phyloP scores from a whole-genome alignment of 352 stramenopile genomes.

The Phytopythium oedochilum region DNA sequence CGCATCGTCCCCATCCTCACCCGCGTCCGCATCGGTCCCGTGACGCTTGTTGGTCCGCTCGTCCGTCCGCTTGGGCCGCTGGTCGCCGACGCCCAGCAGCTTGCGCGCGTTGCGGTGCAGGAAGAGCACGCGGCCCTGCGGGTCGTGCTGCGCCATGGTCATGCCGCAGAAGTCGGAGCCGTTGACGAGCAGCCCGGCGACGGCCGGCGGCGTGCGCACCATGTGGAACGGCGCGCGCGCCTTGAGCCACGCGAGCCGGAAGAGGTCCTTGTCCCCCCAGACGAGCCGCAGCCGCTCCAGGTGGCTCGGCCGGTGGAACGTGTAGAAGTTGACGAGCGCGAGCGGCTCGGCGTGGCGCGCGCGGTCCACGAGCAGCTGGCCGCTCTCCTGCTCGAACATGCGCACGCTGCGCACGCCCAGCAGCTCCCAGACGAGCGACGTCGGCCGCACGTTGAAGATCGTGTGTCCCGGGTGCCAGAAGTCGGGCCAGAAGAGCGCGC shows the following conservation, averaged over 20 bases:
- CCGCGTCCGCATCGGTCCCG: no score
- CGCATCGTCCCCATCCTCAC: neutral
- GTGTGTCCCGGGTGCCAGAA: conserved; percentile 42
- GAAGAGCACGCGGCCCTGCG: conserved; percentile 21
- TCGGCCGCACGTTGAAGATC: conserved; percentile 54
- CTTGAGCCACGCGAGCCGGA: conserved; percentile 52
- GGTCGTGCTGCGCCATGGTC: conserved; percentile 39
- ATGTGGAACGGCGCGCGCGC: conserved; percentile 43
- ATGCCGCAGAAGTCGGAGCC: conserved; percentile 34
- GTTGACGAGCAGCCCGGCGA: neutral
- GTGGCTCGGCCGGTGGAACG: conserved; percentile 18
- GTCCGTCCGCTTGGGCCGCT: neutral
- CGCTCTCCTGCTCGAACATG: conserved; percentile 52
- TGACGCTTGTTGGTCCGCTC: no score
- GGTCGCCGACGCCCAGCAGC: neutral
- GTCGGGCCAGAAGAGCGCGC: conserved; percentile 58
- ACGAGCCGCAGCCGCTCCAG: conserved; percentile 31
- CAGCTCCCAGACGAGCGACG: conserved; percentile 44
- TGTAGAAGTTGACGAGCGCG: no score
- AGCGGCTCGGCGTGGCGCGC: conserved; percentile 7
- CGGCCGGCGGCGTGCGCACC: conserved; percentile 21
- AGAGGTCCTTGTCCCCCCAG: conserved; percentile 55
- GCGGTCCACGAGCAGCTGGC: conserved; percentile 39
- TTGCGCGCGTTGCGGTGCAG: conserved; percentile 6
- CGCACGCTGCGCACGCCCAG: conserved; percentile 34